Evolutionary conservation across 495 filamentous ascomycete genomes (phyloP), one percentile per base, ranked within the genome.

Genomic region (Daldinia vernicosa): DNA sequence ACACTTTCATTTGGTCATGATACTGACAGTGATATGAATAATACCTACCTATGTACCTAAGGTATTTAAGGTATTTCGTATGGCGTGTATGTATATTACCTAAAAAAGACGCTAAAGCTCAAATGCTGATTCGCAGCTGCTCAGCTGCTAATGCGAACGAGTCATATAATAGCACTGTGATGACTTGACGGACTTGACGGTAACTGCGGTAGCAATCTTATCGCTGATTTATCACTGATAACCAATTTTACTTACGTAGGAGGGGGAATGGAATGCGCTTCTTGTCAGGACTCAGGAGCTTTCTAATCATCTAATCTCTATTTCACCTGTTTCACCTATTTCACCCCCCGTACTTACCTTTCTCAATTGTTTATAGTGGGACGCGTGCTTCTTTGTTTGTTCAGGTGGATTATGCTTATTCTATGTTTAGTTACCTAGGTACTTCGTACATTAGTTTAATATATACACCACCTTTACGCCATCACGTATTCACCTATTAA

Each of bases 171-270:
- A 35, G 4, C 14, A 35, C 11, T 33, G 33, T 35, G 33, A 35
- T 35, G 12, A 14, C 11, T 35, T n/a, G n/a, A n/a, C n/a, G n/a
- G n/a, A n/a, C n/a, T 30, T 35, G 33, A 35, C 33, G 33, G 33
- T 35, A 35, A 47, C 40, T 47, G 50, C 12, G 24, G 11, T 53
- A 30, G 50, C 22, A 26, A 14, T 24, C 67, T 74, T 67, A 74
- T 71, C 68, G 43, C 71, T 22, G 71, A 74, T 74, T 74, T 67
- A 74, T 71, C 68, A 30, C 71, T 22, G 71, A 74, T 74, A 74
- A 71, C 60, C 32, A 58, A 60, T n/a, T 43, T 28, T 26, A 59
- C 35, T 32, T 60, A 60, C 56, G 55, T 64, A 62, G 45, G 30
- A 63, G 71, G 62, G 45, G 40, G 40, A 35, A 35, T 35, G 43